Base-by-base conservation (phyloP, 345 rosid species). In the Pistacia integerrima region DNA sequence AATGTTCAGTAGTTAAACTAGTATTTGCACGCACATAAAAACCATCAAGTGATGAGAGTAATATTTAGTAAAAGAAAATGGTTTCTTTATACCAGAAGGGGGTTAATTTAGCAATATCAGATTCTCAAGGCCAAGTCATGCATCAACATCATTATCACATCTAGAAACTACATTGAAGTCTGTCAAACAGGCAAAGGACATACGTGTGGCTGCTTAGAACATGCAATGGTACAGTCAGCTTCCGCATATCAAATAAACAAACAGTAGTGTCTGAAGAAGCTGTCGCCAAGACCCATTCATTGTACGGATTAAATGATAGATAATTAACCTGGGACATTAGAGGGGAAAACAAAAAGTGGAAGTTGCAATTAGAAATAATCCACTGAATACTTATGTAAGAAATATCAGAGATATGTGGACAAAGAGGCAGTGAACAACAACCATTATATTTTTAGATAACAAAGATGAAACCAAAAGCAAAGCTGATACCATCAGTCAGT, bases 281-380 rank as follows among this genome's bases (percentile, higher is more conserved):
- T 44, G 98, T 96, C 52, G 99, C 98, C 71, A 96, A 77, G 67
- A 96, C 79, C 94, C 97, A 92, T 69, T 96, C 98, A 71, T 93
- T 89, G 64, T 81, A 89, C 1, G 90, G 91, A 84, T 96, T 93
- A 88, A 96, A 96, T n/a, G 99, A 89, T 67, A 92, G 73, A 80
- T 87, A 90, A 76, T 96, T 93, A 66, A 92, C 84, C 97, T 93
- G 88, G 57, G 16, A 78, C 20, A 70, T 74, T 63, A 69, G 57
- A 72, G 55, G 30, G 49, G 22, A 74, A 64, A 71, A 13, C 14
- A n/a, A 70, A 64, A 58, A 71, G 49, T 59, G 28, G 48, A 63
- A 67, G 46, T 20, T 8, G 58, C 2, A 7, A 41, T 18, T 33
- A 44, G 67, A 35, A 75, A 28, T 54, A 65, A 22, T 7, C 13